Percentiles rank a stretch among this genome's conserved stretches.
Conservation (phyloP, 352 stramenopile genomes). For the Phytophthora aleatoria region DNA sequence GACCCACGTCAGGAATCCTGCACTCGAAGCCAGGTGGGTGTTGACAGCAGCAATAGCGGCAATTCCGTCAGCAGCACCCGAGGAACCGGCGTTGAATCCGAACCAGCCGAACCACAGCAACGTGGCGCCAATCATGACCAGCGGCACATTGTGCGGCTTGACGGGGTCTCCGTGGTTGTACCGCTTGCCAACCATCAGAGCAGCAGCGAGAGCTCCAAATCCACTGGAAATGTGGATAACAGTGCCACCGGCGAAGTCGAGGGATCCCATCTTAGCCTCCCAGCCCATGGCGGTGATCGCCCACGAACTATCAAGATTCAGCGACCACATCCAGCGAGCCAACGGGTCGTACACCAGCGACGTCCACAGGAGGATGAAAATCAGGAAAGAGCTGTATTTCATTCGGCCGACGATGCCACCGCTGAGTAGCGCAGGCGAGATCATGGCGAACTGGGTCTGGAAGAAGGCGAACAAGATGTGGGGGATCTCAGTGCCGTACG, state of each 20-base stretch:
- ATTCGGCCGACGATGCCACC: constrained; percentile 86
- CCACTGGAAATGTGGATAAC: constrained; percentile 86
- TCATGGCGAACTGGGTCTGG: constrained; percentile 85
- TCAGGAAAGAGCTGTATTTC: constrained; percentile 73
- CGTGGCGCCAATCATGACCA: constrained; percentile 81
- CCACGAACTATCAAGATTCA: constrained; percentile 65
- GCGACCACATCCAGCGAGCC: constrained; percentile 84
- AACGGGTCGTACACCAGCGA: constrained; percentile 86
- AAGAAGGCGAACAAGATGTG: constrained; percentile 79
- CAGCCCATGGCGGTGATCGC: constrained; percentile 50
- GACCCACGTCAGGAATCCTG: constrained; percentile 76
- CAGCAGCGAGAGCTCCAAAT: constrained; percentile 74
- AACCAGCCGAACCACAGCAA: constrained; percentile 90
- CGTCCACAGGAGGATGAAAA: constrained; percentile 87
- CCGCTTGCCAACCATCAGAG: constrained; percentile 74
- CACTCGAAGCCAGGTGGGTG: constrained; percentile 66
- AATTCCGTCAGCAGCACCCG: constrained; percentile 63
- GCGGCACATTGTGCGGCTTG: constrained; percentile 88
- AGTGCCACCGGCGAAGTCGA: constrained; percentile 87
- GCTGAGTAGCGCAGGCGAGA: constrained; percentile 75
- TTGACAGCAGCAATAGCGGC: constrained; percentile 69
- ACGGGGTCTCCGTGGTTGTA: too few species aligned
- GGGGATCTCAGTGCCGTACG: constrained; percentile 67
- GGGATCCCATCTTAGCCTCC: constrained; percentile 69
- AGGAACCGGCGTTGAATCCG: constrained; percentile 80